These are phyloP conservation scores for Lactarius pseudohatsudake DNA, from an alignment of 768 basidiomycete species.

Conservation along the genomic window DNA sequence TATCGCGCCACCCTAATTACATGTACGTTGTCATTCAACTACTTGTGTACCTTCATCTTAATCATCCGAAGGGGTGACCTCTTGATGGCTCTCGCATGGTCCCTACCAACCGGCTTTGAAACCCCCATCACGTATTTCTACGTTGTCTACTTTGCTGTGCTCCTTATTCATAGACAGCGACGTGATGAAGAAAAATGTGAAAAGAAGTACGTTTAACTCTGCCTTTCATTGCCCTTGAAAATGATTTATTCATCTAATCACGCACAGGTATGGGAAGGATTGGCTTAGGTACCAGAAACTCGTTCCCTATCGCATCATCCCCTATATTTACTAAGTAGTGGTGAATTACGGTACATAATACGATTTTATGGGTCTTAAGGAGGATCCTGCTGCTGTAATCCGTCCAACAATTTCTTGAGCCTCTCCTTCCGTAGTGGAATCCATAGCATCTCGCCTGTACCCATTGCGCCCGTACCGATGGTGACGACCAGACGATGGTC, in stretches of 20 bases:
- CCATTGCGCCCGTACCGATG: constrained; percentile 32
- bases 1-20: constrained; percentile 91
- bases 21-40: constrained; percentile 45
- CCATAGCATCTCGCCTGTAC: constrained; percentile 69
- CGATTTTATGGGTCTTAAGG: not conserved
- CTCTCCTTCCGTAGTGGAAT: constrained; percentile 83
- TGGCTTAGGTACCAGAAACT: constrained; percentile 89
- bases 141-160: constrained; percentile 79
- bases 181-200: constrained; percentile 92
- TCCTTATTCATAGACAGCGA: constrained; percentile 86
- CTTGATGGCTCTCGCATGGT: constrained; percentile 92
- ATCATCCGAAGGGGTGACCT: constrained; percentile 64
- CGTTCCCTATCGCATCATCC: constrained; percentile 84
- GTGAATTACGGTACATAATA: constrained; percentile 1
- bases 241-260: constrained; percentile 3
- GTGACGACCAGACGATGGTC: constrained; percentile 85
- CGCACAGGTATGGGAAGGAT: constrained; percentile 81
- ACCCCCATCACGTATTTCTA: constrained; percentile 98
- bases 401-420: constrained; percentile 44
- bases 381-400: constrained; percentile 15
- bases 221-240: not conserved
- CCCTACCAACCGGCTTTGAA: constrained; percentile 84
- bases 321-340: constrained; percentile 64
- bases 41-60: not conserved
- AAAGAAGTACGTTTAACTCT: constrained; percentile 47